Base-by-base conservation (phyloP, 306 rosid genomes). In the Adenanthera pavonina region DNA sequence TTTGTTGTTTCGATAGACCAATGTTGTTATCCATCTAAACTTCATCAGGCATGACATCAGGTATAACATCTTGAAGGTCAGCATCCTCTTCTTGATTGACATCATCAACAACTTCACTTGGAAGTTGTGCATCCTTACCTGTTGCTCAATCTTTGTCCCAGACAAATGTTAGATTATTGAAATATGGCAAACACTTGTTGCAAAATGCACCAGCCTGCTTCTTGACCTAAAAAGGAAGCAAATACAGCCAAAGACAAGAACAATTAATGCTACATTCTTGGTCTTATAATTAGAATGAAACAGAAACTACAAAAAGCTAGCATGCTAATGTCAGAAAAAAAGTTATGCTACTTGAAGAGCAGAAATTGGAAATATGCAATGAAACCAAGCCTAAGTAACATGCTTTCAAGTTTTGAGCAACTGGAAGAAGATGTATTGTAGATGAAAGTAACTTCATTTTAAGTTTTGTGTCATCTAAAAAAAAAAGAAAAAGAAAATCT, bases 221-320 rank as follows among this genome's bases (percentile, higher is more conserved):
- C n/a, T n/a, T n/a, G n/a, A n/a, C n/a, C n/a, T n/a, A n/a, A n/a
- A n/a, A n/a, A 71, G 46, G 44, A 30, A 79, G 74, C 53, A 82
- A 7, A 74, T 64, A 48, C 70, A 88, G 20, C 35, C 79, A 82
- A n/a, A 76, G 78, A 62, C 12, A 77, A 49, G 77, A 66, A 62
- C n/a, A n/a, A n/a, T n/a, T 44, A 54, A 67, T n/a, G 74, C 69
- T 38, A 19, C 14, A 61, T 52, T 16, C 35, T 80, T 36, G 17
- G 35, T 34, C 53, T 13, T 61, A 78, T 59, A 38, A n/a, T 52
- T 51, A 46, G 76, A 9, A 25, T 78, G 69, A n/a, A 64, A 64
- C 44, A 53, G 35, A 52, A 62, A 61, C 33, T 53, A 77, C 51
- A 43, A 52, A 51, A 62, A 43, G 36, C 53, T 40, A 34, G n/a